These are phyloP conservation scores for Thermomucor indicae-seudaticae DNA, from an alignment of 371 early-diverging fungal genomes.

Conservation along the genomic window DNA sequence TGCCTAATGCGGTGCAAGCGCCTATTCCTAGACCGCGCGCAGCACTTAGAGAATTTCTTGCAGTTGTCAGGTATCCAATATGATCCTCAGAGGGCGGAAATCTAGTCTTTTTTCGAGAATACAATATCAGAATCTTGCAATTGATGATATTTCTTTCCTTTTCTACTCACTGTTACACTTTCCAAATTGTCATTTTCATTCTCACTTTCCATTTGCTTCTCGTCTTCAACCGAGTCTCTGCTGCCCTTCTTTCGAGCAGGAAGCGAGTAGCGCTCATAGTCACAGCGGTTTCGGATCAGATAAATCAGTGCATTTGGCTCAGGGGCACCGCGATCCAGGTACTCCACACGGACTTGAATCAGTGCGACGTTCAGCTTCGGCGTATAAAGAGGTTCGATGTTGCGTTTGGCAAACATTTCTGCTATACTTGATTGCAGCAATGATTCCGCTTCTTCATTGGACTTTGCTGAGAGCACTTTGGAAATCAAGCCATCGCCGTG, in stretches of 20 bases:
- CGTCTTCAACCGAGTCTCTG: background rate
- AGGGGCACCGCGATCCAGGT: conserved; percentile 50
- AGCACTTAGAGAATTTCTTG: conserved; percentile 60
- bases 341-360: conserved; percentile 42
- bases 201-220: background rate
- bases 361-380: conserved; percentile 21
- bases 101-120: background rate
- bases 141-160: background rate
- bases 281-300: conserved; percentile 19
- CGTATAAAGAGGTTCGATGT: background rate
- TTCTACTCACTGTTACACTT: too few relatives aligned
- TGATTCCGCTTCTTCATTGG: conserved; percentile 1
- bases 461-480: background rate
- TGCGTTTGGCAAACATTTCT: conserved; percentile 6
- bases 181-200: background rate
- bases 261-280: conserved; percentile 12
- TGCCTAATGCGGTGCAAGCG: conserved; percentile 42
- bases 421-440: background rate
- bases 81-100: conserved; percentile 23
- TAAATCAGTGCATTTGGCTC: conserved; percentile 50
- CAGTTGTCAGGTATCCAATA: conserved; percentile 73
- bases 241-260: background rate
- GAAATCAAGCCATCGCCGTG: background rate
- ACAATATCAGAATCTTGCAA: background rate
- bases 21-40: conserved; percentile 66